phyloP scores from a whole-genome alignment of 148 eudicot genomes.

The Suaeda aralocaspica region DNA sequence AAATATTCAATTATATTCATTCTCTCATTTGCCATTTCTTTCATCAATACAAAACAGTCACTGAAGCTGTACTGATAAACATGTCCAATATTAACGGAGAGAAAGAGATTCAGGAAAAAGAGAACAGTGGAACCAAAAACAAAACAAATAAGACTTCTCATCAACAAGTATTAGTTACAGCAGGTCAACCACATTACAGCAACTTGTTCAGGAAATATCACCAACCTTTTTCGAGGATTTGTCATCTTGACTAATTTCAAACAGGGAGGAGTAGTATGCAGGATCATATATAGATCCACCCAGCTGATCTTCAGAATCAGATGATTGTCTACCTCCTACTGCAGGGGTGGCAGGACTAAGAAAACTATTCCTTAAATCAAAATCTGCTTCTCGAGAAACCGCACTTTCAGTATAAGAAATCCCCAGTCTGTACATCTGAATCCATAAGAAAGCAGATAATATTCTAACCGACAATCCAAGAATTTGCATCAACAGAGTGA shows the following conservation, averaged over 20 bases:
- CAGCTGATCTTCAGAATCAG: constrained; percentile 63
- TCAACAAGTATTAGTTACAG: background rate
- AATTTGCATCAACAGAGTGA: constrained; percentile 75
- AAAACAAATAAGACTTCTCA: background rate
- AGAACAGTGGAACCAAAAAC: background rate
- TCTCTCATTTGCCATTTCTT: too few relatives aligned
- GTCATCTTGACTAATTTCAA: constrained; percentile 53
- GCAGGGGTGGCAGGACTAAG: constrained; percentile 65
- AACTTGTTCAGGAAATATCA: background rate
- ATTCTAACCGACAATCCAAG: constrained; percentile 67
- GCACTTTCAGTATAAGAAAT: constrained; percentile 54
- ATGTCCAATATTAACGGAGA: background rate
- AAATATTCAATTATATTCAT: too few relatives aligned
- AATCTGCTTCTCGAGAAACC: constrained; percentile 64
- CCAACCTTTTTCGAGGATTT: constrained; percentile 44
- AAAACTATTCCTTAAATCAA: constrained; percentile 85
- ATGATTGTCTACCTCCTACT: constrained; percentile 34
- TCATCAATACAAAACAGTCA: background rate
- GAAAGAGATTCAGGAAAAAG: background rate
- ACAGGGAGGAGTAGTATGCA: constrained; percentile 73
- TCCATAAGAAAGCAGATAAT: constrained; percentile 78
- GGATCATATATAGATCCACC: constrained; percentile 97
- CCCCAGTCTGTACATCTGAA: constrained; percentile 97
- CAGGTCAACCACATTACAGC: background rate
- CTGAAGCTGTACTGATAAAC: background rate